These are phyloP conservation scores for Serendipita sp. DNA, from an alignment of 768 basidiomycete species.

Conservation along the genomic window DNA sequence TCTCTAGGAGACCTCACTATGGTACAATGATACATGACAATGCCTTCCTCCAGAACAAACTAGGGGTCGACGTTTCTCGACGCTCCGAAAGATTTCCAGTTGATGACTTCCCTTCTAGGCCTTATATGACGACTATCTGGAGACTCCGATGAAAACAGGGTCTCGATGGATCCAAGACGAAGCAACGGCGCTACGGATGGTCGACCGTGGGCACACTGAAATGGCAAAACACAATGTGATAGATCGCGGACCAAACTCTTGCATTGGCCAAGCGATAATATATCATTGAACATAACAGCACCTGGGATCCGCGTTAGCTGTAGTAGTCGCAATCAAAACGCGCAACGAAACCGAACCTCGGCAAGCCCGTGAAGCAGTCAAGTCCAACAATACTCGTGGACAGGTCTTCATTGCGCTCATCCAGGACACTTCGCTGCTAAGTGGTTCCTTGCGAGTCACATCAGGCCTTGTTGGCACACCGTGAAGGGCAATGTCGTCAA, in stretches of 20 bases:
- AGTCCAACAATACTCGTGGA: constrained; percentile 63
- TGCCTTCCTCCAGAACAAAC: not conserved
- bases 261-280: constrained; percentile 51
- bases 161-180: no score
- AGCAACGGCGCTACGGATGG: not conserved
- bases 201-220: constrained; percentile 89
- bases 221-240: constrained; percentile 61
- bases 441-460: not conserved
- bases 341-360: constrained; percentile 39
- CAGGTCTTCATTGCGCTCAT: constrained; percentile 60
- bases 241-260: constrained; percentile 48
- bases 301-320: constrained; percentile 29
- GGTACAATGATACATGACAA: not conserved
- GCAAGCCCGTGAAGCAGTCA: constrained; percentile 92
- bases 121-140: not conserved
- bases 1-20: no score
- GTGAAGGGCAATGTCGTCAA: constrained; percentile 42
- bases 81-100: not conserved
- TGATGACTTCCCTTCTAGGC: not conserved
- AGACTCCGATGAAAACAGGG: not conserved
- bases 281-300: constrained; percentile 94
- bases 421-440: constrained; percentile 27
- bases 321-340: constrained; percentile 2
- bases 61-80: not conserved
- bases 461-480: constrained; percentile 12